phyloP scores from a whole-genome alignment of 305 asterid species.

The Galium porrigens region DNA sequence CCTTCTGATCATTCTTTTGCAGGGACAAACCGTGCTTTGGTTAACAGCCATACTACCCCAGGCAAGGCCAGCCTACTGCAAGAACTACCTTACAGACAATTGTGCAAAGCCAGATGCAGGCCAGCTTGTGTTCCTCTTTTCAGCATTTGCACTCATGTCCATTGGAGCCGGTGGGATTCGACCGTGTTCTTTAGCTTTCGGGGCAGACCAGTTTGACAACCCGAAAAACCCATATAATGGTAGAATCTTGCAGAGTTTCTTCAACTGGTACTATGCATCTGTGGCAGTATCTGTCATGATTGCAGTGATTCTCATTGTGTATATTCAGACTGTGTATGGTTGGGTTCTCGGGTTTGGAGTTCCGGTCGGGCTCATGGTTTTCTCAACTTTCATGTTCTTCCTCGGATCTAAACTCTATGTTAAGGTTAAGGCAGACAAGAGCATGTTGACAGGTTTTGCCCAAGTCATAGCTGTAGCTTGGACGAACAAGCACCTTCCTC shows the following conservation, averaged over 20 bases:
- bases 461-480: slow-evolving; percentile 34
- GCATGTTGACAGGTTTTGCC: slow-evolving; percentile 40
- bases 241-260: slow-evolving; percentile 42
- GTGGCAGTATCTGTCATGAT: slow-evolving; percentile 40
- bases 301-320: slow-evolving; percentile 40
- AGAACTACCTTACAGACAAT: slow-evolving; percentile 14
- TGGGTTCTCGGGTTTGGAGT: slow-evolving; percentile 60
- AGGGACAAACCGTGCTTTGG: slow-evolving; percentile 47
- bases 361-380: slow-evolving; percentile 41
- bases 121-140: slow-evolving; percentile 38
- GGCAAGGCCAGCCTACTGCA: slow-evolving; percentile 32
- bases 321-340: slow-evolving; percentile 36
- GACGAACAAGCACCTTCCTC: slow-evolving; percentile 30
- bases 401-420: slow-evolving; percentile 38
- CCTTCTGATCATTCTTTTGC: not conserved
- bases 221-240: slow-evolving; percentile 39
- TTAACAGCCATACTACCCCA: slow-evolving; percentile 35
- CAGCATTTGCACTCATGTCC: slow-evolving; percentile 41
- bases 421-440: slow-evolving; percentile 35
- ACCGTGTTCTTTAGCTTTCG: slow-evolving; percentile 68
- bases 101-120: slow-evolving; percentile 31
- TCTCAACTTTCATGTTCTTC: slow-evolving; percentile 33
- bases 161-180: slow-evolving; percentile 61
- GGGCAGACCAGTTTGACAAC: slow-evolving; percentile 61
- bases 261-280: slow-evolving; percentile 60